These are phyloP conservation scores for Ampelocalamus luodianensis DNA, from an alignment of 176 grass and related monocot genomes.

Conservation along the genomic window DNA sequence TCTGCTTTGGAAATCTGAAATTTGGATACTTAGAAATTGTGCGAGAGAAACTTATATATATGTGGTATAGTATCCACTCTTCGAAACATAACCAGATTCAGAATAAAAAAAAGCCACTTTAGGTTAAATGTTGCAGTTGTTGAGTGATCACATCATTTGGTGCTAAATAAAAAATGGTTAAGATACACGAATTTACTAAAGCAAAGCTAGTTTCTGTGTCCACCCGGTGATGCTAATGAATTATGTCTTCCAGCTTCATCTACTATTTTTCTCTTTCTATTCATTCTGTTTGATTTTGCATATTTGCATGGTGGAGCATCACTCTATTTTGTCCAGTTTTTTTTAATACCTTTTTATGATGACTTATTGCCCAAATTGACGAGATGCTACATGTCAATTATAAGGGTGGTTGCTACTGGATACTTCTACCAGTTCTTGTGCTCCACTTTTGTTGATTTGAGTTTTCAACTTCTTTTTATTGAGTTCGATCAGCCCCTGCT, in stretches of 20 bases:
- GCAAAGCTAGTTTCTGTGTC: not conserved
- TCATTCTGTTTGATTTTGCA: not conserved
- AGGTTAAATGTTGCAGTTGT: not conserved
- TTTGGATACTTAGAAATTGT: not conserved
- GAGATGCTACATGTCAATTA: not conserved
- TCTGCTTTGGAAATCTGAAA: not conserved
- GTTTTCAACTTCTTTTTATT: not conserved
- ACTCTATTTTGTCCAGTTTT: not conserved
- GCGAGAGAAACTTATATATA: not conserved
- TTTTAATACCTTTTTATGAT: not conserved
- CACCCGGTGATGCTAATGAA: not conserved
- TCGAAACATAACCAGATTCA: not conserved
- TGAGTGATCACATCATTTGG: conserved; percentile 39
- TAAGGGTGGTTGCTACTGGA: not conserved
- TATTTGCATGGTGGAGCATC: not conserved
- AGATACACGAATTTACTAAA: not conserved
- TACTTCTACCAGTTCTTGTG: not conserved
- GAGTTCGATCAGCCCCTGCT: not conserved
- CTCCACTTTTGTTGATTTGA: not conserved
- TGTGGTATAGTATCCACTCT: not conserved
- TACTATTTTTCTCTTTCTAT: not conserved
- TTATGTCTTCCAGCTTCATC: not conserved
- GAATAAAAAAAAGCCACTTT: not conserved
- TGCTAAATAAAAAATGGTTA: conserved; percentile 3
- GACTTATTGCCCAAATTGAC: not conserved